Percentiles rank a stretch among this genome's conserved stretches.
These are phyloP conservation scores for Musa itinerans DNA, from an alignment of 176 grass and related monocot genomes.

Conservation along the genomic window DNA sequence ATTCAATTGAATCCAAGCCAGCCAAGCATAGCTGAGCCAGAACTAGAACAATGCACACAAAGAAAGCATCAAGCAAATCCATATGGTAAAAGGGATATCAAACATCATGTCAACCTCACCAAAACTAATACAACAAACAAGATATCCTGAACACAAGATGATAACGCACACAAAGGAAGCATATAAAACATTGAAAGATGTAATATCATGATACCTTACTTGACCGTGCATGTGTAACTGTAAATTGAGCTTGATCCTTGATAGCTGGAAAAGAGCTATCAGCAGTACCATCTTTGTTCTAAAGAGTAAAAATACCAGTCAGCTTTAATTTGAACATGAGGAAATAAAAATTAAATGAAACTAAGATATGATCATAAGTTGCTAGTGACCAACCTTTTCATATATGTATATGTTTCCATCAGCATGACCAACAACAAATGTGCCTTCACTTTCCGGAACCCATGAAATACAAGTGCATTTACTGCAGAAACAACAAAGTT, in stretches of 20 bases:
- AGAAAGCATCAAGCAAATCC: not conserved
- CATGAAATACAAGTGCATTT: constrained; percentile 13
- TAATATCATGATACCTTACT: constrained; percentile 52
- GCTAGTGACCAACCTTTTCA: constrained; percentile 70
- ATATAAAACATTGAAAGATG: constrained; percentile 1
- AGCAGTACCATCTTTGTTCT: constrained; percentile 91
- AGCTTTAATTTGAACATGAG: not conserved
- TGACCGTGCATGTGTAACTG: constrained; percentile 89
- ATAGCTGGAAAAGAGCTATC: constrained; percentile 80
- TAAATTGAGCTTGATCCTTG: constrained; percentile 69
- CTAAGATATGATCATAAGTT: constrained; percentile 13
- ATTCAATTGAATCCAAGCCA: too few relatives aligned
- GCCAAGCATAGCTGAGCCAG: too few relatives aligned
- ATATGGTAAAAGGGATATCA: not conserved
- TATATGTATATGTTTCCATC: constrained; percentile 23
- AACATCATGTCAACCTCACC: not conserved
- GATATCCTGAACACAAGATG: not conserved
- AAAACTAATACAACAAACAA: not conserved
- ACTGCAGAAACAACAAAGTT: constrained; percentile 4
- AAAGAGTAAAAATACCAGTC: constrained; percentile 11
- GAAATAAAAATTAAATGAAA: constrained; percentile 8
- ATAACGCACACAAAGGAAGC: not conserved
- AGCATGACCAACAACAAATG: constrained; percentile 18
- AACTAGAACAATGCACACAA: not conserved
- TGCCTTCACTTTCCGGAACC: constrained; percentile 14